These are phyloP conservation scores for Eucalyptus erythrocorys DNA, from an alignment of 345 rosid species.

Conservation along the genomic window DNA sequence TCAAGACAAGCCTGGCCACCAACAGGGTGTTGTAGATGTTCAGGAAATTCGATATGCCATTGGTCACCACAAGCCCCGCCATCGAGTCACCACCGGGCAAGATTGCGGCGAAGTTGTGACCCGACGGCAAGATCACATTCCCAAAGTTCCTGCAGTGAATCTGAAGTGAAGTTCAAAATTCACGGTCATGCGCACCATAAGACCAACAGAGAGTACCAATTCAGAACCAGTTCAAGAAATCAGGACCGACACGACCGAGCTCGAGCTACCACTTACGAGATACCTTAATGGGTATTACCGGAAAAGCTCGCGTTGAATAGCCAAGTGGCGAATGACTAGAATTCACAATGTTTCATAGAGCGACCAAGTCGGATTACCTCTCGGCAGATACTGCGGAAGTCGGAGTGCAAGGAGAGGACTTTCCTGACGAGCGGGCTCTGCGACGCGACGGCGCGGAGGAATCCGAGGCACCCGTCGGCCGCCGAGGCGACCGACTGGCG, in stretches of 20 bases:
- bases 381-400: conserved; percentile 23
- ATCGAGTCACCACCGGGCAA: conserved; percentile 87
- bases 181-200: not conserved
- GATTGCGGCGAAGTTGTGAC: conserved; percentile 72
- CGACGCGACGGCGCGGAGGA: conserved; percentile 27
- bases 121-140: conserved; percentile 20
- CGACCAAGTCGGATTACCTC: conserved; percentile 16
- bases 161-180: conserved; percentile 6
- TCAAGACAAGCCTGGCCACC: conserved; percentile 74
- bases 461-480: conserved; percentile 19
- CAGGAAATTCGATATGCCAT: conserved; percentile 68
- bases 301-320: not conserved
- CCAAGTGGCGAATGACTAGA: not conserved
- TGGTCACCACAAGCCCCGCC: conserved; percentile 82
- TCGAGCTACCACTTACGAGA: not conserved
- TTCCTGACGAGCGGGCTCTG: conserved; percentile 36
- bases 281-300: not conserved
- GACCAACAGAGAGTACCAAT: not conserved
- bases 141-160: conserved; percentile 22
- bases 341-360: not conserved
- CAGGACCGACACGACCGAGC: not conserved
- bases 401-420: conserved; percentile 26
- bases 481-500: conserved; percentile 22
- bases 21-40: conserved; percentile 77
- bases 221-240: not conserved